Conservation (phyloP, 2,329 filamentous ascomycete genomes). For the Lecanicillium sp. region DNA sequence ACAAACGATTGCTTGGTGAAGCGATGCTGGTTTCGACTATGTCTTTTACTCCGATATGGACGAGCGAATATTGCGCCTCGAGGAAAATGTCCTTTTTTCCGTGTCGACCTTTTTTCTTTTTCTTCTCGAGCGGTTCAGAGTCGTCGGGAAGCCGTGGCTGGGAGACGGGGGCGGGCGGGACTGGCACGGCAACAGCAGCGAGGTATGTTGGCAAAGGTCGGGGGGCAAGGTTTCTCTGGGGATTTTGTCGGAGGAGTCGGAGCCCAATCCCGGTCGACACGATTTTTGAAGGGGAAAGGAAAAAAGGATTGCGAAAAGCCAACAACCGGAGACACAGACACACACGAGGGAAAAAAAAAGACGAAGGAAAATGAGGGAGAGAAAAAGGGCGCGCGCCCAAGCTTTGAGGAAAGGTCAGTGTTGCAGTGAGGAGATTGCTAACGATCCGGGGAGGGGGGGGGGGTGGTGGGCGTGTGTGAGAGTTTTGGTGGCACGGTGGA, state of each 20-base stretch:
- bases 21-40: too few species aligned
- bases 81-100: too few species aligned
- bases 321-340: too few species aligned
- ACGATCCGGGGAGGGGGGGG: slow-evolving; percentile 5
- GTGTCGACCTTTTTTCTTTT: too few species aligned
- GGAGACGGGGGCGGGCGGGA: slow-evolving; percentile 1
- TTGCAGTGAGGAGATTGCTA: slow-evolving; percentile 10
- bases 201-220: too few species aligned
- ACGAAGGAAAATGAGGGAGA: neutral
- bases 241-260: neutral
- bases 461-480: neutral
- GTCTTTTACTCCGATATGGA: too few species aligned
- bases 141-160: neutral
- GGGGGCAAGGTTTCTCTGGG: neutral
- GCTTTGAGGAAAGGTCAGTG: neutral
- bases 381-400: neutral
- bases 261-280: neutral
- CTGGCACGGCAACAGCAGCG: slow-evolving; percentile 8
- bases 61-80: too few species aligned
- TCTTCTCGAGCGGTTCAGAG: neutral
- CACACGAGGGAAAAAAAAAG: neutral
- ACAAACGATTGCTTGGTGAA: too few species aligned
- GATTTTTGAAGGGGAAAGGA: too few species aligned
- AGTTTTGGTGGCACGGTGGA: neutral
- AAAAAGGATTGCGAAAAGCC: too few species aligned